Conservation (phyloP, 2,329 filamentous ascomycete genomes). For the Ceratocystis lukuohia region DNA sequence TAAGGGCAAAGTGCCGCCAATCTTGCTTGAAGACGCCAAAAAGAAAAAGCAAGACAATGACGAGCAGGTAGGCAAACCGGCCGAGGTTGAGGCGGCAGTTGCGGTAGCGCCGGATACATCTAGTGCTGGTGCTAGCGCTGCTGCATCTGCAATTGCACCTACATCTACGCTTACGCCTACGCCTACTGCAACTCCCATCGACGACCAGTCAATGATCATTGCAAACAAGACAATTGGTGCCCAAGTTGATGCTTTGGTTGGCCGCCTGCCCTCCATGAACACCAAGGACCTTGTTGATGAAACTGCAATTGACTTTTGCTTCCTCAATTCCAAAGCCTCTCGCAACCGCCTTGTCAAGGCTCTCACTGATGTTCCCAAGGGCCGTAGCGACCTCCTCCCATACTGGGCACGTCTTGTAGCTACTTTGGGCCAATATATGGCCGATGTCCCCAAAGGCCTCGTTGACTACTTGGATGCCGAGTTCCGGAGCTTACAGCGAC, state of each 20-base stretch:
- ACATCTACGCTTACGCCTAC: conserved; percentile 39
- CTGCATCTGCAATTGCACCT: neutral
- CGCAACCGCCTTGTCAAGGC: conserved; percentile 88
- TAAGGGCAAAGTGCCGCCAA: conserved; percentile 87
- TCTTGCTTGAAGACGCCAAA: conserved; percentile 84
- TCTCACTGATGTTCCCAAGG: conserved; percentile 87
- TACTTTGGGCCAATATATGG: conserved; percentile 84
- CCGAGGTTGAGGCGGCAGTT: conserved; percentile 37
- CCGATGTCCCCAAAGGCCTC: conserved; percentile 81
- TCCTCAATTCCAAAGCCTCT: conserved; percentile 94
- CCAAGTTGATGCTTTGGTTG: conserved; percentile 81
- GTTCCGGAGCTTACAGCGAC: conserved; percentile 87
- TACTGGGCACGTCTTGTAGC: conserved; percentile 87
- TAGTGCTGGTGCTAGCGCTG: conserved; percentile 33
- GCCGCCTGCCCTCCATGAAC: conserved; percentile 78
- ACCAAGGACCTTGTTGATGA: conserved; percentile 88
- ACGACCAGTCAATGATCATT: conserved; percentile 86
- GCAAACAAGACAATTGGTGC: conserved; percentile 96
- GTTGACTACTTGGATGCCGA: conserved; percentile 91
- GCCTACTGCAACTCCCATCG: conserved; percentile 36
- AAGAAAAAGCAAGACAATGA: conserved; percentile 81
- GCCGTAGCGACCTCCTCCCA: conserved; percentile 78
- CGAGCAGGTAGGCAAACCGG: conserved; percentile 68
- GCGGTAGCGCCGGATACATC: conserved; percentile 34
- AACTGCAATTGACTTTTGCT: conserved; percentile 91